Evolutionary conservation across 1,139 yeast species (phyloP).

Genomic region (Yamadazyma conglobata): DNA sequence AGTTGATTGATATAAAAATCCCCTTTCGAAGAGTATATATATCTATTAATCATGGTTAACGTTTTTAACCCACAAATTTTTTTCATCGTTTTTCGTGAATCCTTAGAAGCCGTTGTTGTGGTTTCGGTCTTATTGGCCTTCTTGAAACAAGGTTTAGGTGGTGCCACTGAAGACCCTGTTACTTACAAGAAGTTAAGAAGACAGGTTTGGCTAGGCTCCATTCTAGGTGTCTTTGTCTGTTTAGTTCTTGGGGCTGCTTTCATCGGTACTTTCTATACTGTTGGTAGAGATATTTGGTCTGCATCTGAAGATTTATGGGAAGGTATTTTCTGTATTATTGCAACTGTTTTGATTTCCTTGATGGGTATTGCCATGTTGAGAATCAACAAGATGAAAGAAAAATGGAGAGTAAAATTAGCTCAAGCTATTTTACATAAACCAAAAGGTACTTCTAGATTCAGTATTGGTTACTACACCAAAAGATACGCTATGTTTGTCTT

Average conservation of each 20-base stretch:
- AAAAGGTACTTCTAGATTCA: constrained; percentile 27
- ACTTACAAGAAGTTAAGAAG: constrained; percentile 58
- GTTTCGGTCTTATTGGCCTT: constrained; percentile 88
- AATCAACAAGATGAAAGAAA: constrained; percentile 84
- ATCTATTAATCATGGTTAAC: constrained; percentile 16
- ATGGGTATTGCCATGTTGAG: constrained; percentile 95
- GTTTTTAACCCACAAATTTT: constrained; percentile 61
- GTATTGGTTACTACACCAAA: constrained; percentile 40
- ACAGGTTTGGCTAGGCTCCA: constrained; percentile 82
- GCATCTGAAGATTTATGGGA: constrained; percentile 90
- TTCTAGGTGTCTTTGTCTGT: constrained; percentile 69
- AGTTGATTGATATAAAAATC: too few relatives aligned
- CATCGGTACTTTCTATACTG: constrained; percentile 76
- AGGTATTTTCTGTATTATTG: constrained; percentile 80
- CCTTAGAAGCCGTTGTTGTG: constrained; percentile 85
- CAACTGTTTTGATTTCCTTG: constrained; percentile 74
- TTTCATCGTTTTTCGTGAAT: constrained; percentile 86
- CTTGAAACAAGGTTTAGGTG: constrained; percentile 78
- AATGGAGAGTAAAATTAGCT: constrained; percentile 90
- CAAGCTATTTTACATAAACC: constrained; percentile 56
- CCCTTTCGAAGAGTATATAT: constrained; percentile 3
- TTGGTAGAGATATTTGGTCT: constrained; percentile 83
- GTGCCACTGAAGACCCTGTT: constrained; percentile 41
- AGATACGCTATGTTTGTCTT: constrained; percentile 75
- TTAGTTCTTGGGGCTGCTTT: constrained; percentile 78